Evolutionary conservation across 2,329 filamentous ascomycete genomes (phyloP), one percentile per base, ranked within the genome.

Genomic region (Colletotrichum tropicale): DNA sequence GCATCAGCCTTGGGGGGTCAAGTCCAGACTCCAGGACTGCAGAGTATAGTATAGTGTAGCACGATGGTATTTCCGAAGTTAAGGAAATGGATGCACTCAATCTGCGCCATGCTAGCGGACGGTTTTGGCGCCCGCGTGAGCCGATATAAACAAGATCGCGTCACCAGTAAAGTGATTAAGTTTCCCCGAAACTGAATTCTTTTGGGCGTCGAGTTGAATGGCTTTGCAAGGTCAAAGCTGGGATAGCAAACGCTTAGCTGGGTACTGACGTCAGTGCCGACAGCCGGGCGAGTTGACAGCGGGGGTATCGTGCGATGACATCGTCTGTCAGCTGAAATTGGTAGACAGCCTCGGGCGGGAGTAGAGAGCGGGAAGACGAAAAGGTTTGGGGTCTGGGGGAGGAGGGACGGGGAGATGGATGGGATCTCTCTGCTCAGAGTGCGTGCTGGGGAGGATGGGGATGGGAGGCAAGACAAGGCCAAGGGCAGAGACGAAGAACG

Each of bases 291-390:
- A 52, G 43, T 52, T 73, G 74, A 76, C 74, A 69, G 74, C 48
- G 70, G 65, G 30, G 38, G 56, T 28, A 43, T 74, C 24, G 71
- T 70, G 66, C 66, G 56, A 73, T 76, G 70, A 60, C 70, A 76
- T 76, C 48, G 70, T 65, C 70, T 76, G 65, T 68, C 74, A 76
- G 74, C 74, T 76, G 70, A 75, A 75, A 73, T 75, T 36, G 64
- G 28, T 32, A 34, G 34, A 48, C 55, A 76, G 56, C 70, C 70
- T 69, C 74, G 70, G 70, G 58, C 60, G 70, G 65, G 60, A 60
- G 70, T 16, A 15, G 66, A 32, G 48, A 43, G 24, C 38, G n/a
- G 28, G 67, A 34, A 52, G 56, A 66, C 36, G 30, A 24, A 15
- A 61, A 28, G 38, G 62, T 43, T 64, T 4, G 60, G 32, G 52